A percentile compares a stretch with the other conserved stretches of the same genome.
Conservation (phyloP, 2,329 filamentous ascomycete genomes). For the Fusarium ambrosium region DNA sequence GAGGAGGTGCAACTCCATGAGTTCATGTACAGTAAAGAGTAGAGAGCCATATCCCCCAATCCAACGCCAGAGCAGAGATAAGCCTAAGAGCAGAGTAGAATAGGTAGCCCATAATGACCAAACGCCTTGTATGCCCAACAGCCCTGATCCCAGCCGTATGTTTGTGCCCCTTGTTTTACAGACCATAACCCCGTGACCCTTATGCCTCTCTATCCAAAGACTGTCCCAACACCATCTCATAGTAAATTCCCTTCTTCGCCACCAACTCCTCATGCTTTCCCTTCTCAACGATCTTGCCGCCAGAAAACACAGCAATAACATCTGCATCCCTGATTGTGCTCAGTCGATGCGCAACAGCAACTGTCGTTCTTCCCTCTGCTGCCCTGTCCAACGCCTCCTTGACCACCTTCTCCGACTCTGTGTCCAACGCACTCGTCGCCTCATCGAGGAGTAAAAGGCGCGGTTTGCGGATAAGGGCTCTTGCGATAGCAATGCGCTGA, state of each 20-base stretch:
- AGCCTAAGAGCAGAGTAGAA: not conserved
- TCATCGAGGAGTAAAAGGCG: slow-evolving; percentile 79
- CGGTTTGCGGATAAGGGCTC: slow-evolving; percentile 77
- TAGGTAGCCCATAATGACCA: not conserved
- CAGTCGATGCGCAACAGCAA: slow-evolving; percentile 75
- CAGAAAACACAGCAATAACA: slow-evolving; percentile 71
- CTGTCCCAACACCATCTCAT: slow-evolving; percentile 65
- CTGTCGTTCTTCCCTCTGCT: slow-evolving; percentile 62
- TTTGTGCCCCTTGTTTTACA: not conserved
- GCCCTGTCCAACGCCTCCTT: slow-evolving; percentile 70
- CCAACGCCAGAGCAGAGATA: not conserved
- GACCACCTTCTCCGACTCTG: slow-evolving; percentile 74
- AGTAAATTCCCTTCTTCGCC: slow-evolving; percentile 61
- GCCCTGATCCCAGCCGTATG: not conserved
- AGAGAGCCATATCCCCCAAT: not conserved
- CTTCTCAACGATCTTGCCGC: slow-evolving; percentile 64
- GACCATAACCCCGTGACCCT: not conserved
- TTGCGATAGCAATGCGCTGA: slow-evolving; percentile 79
- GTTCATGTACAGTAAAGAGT: slow-evolving; percentile 2
- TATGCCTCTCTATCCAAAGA: slow-evolving; percentile 54
- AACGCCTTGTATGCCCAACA: not conserved
- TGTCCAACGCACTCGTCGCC: slow-evolving; percentile 75
- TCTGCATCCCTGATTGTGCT: slow-evolving; percentile 71
- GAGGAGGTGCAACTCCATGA: not conserved
- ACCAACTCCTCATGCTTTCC: slow-evolving; percentile 74